Conservation (phyloP, 192 early-diverging fungal species). For the Coemansia sp. region DNA sequence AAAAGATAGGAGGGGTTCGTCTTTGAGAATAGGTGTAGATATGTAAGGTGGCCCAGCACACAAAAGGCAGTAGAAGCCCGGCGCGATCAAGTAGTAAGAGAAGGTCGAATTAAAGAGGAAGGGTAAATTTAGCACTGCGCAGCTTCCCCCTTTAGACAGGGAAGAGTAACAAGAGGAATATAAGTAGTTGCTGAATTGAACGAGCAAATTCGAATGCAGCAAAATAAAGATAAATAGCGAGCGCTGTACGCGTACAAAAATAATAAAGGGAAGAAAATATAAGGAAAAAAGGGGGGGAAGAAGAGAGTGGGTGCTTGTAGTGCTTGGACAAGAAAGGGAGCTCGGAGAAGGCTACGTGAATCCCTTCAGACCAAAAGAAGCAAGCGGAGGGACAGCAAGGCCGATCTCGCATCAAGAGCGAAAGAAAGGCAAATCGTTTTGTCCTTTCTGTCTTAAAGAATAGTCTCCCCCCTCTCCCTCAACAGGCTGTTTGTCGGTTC, state of each 20-base stretch:
- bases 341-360: not conserved
- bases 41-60: conserved; percentile 9
- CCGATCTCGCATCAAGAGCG: conserved; percentile 4
- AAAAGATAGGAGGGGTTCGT: not conserved
- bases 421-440: conserved; percentile 6
- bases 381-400: conserved; percentile 2
- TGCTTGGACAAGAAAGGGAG: conserved; percentile 1
- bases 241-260: conserved; percentile 11
- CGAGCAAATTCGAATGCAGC: not conserved
- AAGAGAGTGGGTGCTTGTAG: not conserved
- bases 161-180: conserved; percentile 1
- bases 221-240: not conserved
- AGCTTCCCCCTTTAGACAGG: not conserved
- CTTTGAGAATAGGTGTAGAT: conserved; percentile 2
- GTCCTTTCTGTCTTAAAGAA: not conserved
- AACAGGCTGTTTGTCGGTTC: not conserved
- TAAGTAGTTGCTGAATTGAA: conserved; percentile 1
- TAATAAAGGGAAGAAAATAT: not conserved
- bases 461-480: not conserved
- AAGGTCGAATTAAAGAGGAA: conserved; percentile 1
- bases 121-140: conserved; percentile 9
- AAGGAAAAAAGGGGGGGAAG: not conserved
- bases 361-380: conserved; percentile 6
- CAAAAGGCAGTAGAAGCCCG: not conserved
- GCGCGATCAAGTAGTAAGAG: not conserved